A percentile compares a stretch with the other conserved stretches of the same genome.
These are phyloP conservation scores for Letharia columbiana DNA, from an alignment of 495 filamentous ascomycete species.

Conservation along the genomic window DNA sequence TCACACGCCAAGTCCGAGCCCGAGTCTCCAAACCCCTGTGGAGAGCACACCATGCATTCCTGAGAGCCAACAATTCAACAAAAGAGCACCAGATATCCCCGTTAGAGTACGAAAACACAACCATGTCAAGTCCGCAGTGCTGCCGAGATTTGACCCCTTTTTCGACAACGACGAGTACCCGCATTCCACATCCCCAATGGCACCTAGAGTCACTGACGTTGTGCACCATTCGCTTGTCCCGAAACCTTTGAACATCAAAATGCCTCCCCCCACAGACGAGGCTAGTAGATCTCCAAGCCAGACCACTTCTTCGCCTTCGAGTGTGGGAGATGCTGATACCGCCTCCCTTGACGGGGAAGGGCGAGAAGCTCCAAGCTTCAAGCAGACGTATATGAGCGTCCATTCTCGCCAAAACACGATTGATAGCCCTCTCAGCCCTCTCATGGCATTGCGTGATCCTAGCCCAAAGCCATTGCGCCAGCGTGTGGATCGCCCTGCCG, in stretches of 20 bases:
- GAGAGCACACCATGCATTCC: neutral
- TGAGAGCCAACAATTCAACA: neutral
- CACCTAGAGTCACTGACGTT: neutral
- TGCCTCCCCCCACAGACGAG: neutral
- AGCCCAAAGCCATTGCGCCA: neutral
- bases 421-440: neutral
- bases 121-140: neutral
- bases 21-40: neutral
- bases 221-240: neutral
- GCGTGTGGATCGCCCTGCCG: neutral
- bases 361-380: neutral
- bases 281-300: neutral
- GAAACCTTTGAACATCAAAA: neutral
- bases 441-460: neutral
- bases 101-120: neutral
- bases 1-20: neutral
- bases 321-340: neutral
- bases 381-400: neutral
- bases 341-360: neutral
- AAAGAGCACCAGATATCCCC: neutral
- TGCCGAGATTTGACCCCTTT: neutral
- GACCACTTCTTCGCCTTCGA: neutral
- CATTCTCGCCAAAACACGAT: neutral
- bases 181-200: neutral
- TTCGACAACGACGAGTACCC: neutral